Evolutionary conservation across 345 rosid genomes (phyloP), one percentile per base, ranked within the genome.

Genomic region (Brassica napus): DNA sequence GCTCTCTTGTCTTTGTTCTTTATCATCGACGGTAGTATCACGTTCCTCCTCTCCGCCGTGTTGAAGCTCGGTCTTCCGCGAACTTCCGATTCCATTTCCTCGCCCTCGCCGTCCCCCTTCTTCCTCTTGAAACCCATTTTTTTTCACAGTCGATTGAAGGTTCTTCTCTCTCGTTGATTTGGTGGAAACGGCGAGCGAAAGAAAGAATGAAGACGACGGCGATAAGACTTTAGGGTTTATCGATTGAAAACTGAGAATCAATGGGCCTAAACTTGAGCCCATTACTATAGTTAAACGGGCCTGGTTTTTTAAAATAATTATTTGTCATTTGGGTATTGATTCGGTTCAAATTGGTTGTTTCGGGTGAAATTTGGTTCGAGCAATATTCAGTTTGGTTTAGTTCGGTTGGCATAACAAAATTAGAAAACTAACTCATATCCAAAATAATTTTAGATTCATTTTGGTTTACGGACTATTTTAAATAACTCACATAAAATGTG

Each of bases 1-100:
- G 97, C 87, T 79, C 98, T 90, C 91, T 91, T 93, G 69, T 91
- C 97, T 82, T 95, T 95, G 89, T 90, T 92, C 84, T 88, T 95
- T 31, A 95, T 90, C 94, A 86, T 89, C 11, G 97, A 92, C 0
- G 98, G 98, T 14, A 91, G 91, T 39, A 92, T 77, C 81, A 86
- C 90, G 55, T 83, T 85, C 83, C 84, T 81, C 68, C 84, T 84
- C 85, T 71, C 75, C 54, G 1, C 15, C 31, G 47, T 65, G 39
- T 75, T 78, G 18, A 58, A 66, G 65, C n/a, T 66, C 14, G 30
- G 35, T 52, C 47, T 75, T 55, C 73, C 61, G 5, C 70, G 26
- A 69, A 8, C 70, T 0, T 74, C 89, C 11, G 60, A 73, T 30
- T 76, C 90, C 69, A 66, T 68, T 7, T 71, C 86, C 4, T 81